A percentile compares a stretch with the other conserved stretches of the same genome.
Evolutionary conservation across 2,329 filamentous ascomycete genomes (phyloP).

Genomic region (Claviceps maximensis): DNA sequence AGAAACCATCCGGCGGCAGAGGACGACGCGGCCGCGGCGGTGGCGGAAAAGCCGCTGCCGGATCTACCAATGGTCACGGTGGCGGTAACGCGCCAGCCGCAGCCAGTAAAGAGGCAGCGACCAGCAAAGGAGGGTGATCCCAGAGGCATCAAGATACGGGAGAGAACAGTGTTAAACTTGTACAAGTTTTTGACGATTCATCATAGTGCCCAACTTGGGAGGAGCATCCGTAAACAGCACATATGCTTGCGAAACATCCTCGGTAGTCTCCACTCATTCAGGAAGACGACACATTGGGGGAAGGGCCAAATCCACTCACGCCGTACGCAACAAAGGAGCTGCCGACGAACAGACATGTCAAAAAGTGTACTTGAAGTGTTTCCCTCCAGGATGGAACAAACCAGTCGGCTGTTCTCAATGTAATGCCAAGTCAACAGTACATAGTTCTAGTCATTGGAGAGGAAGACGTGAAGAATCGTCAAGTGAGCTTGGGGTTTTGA

Average conservation of each 20-base stretch:
- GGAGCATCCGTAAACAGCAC: neutral
- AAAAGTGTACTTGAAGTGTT: neutral
- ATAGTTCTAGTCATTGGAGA: too few species aligned
- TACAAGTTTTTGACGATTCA: conserved; percentile 1
- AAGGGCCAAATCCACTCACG: neutral
- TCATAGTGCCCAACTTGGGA: neutral
- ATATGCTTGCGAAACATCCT: neutral
- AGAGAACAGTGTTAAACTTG: neutral
- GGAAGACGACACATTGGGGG: neutral
- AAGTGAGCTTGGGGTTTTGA: too few species aligned
- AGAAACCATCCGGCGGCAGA: conserved; percentile 17
- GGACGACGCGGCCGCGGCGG: conserved; percentile 22
- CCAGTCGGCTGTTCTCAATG: neutral
- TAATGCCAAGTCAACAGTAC: neutral
- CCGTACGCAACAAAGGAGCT: neutral
- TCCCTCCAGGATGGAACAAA: neutral
- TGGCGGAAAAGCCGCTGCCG: conserved; percentile 11
- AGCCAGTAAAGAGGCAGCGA: conserved; percentile 1
- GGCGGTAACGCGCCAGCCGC: conserved; percentile 1
- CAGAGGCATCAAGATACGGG: neutral
- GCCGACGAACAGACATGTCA: neutral
- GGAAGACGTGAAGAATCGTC: too few species aligned
- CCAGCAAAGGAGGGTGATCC: conserved; percentile 8
- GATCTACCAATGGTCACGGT: conserved; percentile 5
- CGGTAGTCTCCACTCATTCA: too few species aligned